Base-by-base conservation (phyloP, 2,329 filamentous ascomycete genomes). In the Neopestalotiopsis sp. region DNA sequence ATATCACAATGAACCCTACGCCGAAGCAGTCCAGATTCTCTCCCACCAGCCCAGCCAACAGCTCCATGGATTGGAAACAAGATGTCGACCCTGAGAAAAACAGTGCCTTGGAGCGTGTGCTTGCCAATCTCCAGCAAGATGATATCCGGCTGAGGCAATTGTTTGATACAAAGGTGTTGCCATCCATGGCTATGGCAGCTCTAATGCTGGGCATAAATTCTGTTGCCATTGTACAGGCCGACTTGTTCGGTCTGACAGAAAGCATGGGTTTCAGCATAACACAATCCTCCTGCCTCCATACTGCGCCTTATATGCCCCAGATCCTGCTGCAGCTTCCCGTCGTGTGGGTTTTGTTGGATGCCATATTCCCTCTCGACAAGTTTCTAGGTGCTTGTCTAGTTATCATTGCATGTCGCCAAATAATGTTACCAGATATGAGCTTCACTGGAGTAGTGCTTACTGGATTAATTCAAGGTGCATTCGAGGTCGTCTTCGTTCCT, bases 151-250 rank as follows among this genome's bases (percentile, higher is more conserved):
- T 59, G 10, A 28, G 57, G 9, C 24, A 34, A 32, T 14, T 59
- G 57, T 59, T 59, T 59, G 57, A 59, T 17, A 59, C 24, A 34
- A 59, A 59, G 30, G 57, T 59, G 24, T 34, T 59, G 24, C 57
- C 24, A 59, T 6, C 20, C 17, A 59, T 59, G 57, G 17, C 17
- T 28, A 28, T 59, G 30, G 13, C 57, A 59, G 57, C 57, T 59
- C 30, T 59, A 6, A 59, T 59, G 57, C 57, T 59, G 24, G 57
- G 57, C 10, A 59, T 59, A 14, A 59, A 59, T 13, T 59, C 57
- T 30, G 57, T 34, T 5, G 57, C 57, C 30, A 30, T 59, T 34
- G 24, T 34, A 6, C 24, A 59, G 13, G 57, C 57, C 14, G 57
- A 59, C 30, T 34, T 59, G 30, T 59, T 59, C 57, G 57, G 57